phyloP scores from a whole-genome alignment of 768 basidiomycete genomes.

The Leccinum ochraceum region DNA sequence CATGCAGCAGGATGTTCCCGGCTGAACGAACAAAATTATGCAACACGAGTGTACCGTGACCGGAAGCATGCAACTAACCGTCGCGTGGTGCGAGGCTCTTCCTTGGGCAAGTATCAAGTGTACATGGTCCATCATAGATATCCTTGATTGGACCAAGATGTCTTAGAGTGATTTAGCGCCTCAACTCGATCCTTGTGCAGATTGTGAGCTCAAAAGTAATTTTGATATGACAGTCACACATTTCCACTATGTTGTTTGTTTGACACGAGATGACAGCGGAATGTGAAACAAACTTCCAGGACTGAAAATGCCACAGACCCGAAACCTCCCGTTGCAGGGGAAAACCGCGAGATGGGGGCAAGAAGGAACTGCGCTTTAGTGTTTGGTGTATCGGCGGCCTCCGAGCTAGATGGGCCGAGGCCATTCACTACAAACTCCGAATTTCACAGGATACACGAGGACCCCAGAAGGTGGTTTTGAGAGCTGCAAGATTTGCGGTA shows the following conservation, averaged over 20 bases:
- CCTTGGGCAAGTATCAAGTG: too few species aligned
- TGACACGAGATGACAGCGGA: background rate
- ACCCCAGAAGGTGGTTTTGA: conserved; percentile 3
- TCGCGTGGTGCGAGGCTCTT: background rate
- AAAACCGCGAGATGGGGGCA: background rate
- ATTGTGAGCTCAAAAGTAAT: too few species aligned
- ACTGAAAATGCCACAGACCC: background rate
- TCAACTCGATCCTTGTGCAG: background rate
- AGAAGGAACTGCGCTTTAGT: too few species aligned
- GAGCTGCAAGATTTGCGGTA: background rate
- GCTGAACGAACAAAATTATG: background rate
- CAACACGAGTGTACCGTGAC: background rate
- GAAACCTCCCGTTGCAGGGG: background rate
- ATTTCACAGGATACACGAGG: background rate
- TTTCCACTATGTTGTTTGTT: too few species aligned
- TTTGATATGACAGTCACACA: too few species aligned
- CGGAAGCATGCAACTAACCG: background rate
- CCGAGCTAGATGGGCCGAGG: too few species aligned
- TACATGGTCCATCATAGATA: too few species aligned
- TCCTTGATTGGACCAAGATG: background rate
- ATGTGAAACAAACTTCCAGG: background rate
- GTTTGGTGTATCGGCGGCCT: background rate
- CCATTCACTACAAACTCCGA: background rate
- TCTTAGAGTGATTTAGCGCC: background rate
- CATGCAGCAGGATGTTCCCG: too few species aligned